A percentile compares a stretch with the other conserved stretches of the same genome.
phyloP scores from a whole-genome alignment of 2,329 filamentous ascomycete species.

The Cordyceps cateniannulata region DNA sequence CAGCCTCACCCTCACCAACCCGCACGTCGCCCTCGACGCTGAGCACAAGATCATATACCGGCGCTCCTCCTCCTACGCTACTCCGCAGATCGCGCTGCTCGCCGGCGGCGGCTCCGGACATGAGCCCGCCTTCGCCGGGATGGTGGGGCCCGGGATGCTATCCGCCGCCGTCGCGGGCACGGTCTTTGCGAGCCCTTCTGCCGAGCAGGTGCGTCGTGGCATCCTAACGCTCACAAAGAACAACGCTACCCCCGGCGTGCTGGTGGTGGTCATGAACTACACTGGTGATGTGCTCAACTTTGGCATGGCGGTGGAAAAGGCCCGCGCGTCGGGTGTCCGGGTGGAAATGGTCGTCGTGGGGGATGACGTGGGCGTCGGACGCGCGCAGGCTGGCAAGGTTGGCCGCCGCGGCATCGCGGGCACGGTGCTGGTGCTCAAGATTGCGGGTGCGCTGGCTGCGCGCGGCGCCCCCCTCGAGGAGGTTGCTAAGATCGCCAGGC shows the following conservation, averaged over 20 bases:
- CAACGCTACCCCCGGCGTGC: conserved; percentile 61
- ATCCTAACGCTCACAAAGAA: conserved; percentile 67
- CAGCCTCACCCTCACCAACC: conserved; percentile 76
- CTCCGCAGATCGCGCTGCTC: conserved; percentile 70
- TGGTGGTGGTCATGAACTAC: conserved; percentile 96
- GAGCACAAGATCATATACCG: conserved; percentile 81
- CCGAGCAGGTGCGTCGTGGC: conserved; percentile 74
- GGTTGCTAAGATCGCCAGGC: conserved; percentile 63
- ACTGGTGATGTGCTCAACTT: conserved; percentile 89
- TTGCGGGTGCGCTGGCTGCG: conserved; percentile 75
- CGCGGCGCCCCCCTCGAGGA: conserved; percentile 61
- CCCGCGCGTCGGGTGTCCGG: conserved; percentile 66
- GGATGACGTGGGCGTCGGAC: conserved; percentile 86
- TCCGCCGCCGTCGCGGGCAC: conserved; percentile 79
- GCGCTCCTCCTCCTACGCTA: conserved; percentile 42
- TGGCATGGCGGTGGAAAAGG: conserved; percentile 89
- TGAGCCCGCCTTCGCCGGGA: conserved; percentile 80
- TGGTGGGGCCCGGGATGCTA: conserved; percentile 76
- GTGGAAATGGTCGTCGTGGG: conserved; percentile 89
- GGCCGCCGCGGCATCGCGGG: conserved; percentile 86
- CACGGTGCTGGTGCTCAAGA: conserved; percentile 86
- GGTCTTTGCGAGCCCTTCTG: conserved; percentile 75
- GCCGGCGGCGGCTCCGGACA: conserved; percentile 87
- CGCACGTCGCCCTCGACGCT: conserved; percentile 69
- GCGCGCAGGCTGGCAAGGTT: conserved; percentile 79